These are phyloP conservation scores for Magnusiomyces magnusii DNA, from an alignment of 1,139 yeast genomes.

Conservation along the genomic window DNA sequence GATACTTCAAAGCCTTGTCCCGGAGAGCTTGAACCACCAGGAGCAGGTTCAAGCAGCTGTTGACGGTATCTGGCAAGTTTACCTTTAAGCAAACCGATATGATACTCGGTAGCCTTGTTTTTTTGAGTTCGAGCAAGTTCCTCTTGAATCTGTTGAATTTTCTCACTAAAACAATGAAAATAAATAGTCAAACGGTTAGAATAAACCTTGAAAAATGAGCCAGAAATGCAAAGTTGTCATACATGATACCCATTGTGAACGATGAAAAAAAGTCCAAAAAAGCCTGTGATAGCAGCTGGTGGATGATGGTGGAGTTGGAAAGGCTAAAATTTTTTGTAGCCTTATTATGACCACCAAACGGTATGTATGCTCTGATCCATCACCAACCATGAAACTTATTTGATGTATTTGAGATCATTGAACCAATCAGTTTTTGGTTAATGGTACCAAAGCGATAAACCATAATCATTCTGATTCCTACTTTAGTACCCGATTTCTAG, in stretches of 20 bases:
- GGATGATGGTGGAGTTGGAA: background rate
- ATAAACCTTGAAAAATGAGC: background rate
- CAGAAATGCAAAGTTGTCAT: background rate
- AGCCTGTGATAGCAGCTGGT: too few relatives aligned
- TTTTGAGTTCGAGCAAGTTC: slow-evolving; percentile 94
- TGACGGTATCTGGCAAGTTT: slow-evolving; percentile 91
- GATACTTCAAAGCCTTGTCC: slow-evolving; percentile 95
- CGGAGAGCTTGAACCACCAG: slow-evolving; percentile 61
- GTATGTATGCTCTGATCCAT: too few relatives aligned
- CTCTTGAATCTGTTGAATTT: slow-evolving; percentile 83
- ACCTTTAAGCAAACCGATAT: slow-evolving; percentile 87
- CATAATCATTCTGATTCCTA: too few relatives aligned
- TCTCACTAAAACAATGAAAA: slow-evolving; percentile 40
- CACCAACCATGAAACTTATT: too few relatives aligned
- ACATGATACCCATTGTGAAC: slow-evolving; percentile 10
- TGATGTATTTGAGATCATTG: too few relatives aligned
- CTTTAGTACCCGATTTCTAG: too few relatives aligned
- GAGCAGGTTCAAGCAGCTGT: slow-evolving; percentile 84
- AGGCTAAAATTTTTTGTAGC: background rate
- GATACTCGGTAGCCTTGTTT: slow-evolving; percentile 97
- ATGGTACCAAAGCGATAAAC: too few relatives aligned
- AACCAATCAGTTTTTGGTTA: too few relatives aligned
- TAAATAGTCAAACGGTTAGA: background rate
- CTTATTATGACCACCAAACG: too few relatives aligned
- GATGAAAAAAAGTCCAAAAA: too few relatives aligned